Evolutionary conservation across 805 yeast species (phyloP).

Genomic region (Sugiyamaella chiloensis): DNA sequence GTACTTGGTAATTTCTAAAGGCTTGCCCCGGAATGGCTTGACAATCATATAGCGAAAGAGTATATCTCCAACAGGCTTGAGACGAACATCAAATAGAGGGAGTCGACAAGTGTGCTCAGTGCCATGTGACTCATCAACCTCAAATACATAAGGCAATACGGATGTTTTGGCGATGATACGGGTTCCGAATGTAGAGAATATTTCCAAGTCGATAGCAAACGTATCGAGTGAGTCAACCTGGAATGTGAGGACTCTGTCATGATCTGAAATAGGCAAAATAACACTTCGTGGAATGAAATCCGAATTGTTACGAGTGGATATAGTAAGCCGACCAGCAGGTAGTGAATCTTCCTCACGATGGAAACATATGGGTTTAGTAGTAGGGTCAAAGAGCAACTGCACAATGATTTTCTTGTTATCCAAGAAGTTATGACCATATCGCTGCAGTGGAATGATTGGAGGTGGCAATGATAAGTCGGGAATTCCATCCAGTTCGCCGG

Average conservation of each 20-base stretch:
- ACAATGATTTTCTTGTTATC: constrained; percentile 86
- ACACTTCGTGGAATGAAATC: constrained; percentile 88
- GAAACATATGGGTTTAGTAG: constrained; percentile 46
- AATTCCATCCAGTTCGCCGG: constrained; percentile 58
- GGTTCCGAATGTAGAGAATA: constrained; percentile 93
- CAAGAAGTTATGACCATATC: constrained; percentile 93
- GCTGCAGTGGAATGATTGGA: constrained; percentile 87
- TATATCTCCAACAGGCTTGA: constrained; percentile 78
- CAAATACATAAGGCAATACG: constrained; percentile 58
- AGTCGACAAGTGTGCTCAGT: constrained; percentile 41
- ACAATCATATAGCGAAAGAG: constrained; percentile 76
- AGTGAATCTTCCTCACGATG: constrained; percentile 38
- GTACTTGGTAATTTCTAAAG: constrained; percentile 84
- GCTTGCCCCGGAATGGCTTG: constrained; percentile 79
- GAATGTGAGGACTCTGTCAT: constrained; percentile 68
- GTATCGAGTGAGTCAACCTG: constrained; percentile 75
- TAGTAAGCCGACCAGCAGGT: constrained; percentile 61
- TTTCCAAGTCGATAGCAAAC: constrained; percentile 79
- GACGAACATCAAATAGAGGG: constrained; percentile 78
- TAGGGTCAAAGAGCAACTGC: constrained; percentile 63
- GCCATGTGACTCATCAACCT: constrained; percentile 37
- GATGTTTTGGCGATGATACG: constrained; percentile 86
- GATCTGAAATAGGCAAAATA: constrained; percentile 70
- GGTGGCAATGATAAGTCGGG: constrained; percentile 94
- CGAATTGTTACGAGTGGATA: constrained; percentile 63